These are phyloP conservation scores for Brassica napus DNA, from an alignment of 345 rosid genomes.

Conservation along the genomic window DNA sequence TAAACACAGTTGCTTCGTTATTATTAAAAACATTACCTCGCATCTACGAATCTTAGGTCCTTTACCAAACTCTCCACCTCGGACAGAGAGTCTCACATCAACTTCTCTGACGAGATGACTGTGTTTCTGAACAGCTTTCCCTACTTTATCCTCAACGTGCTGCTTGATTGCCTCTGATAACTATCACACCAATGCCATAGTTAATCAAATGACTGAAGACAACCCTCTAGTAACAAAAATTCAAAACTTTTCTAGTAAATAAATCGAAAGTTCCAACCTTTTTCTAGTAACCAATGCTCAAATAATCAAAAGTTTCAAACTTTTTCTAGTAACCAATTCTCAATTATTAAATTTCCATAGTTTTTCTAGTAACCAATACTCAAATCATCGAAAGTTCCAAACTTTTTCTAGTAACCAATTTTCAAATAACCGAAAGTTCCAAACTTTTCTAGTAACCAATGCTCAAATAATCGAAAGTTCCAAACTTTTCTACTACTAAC, in stretches of 20 bases:
- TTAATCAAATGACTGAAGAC: not conserved
- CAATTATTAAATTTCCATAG: not conserved
- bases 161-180: slow-evolving; percentile 69
- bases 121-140: slow-evolving; percentile 82
- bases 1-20: not conserved
- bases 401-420: not conserved
- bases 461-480: not conserved
- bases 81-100: slow-evolving; percentile 80
- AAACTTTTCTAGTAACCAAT: not conserved
- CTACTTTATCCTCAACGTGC: slow-evolving; percentile 85
- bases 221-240: not conserved
- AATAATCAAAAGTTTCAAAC: not conserved
- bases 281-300: not conserved
- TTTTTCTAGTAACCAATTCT: not conserved
- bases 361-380: not conserved
- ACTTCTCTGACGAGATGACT: slow-evolving; percentile 86
- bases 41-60: slow-evolving; percentile 88
- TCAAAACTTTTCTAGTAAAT: not conserved
- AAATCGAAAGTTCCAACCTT: not conserved
- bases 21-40: slow-evolving; percentile 52
- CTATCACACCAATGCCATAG: slow-evolving; percentile 42
- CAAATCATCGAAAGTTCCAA: not conserved
- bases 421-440: too few relatives aligned
- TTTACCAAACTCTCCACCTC: slow-evolving; percentile 93
- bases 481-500: not conserved